Conservation (phyloP, 345 rosid species). For the Reutealis trisperma region DNA sequence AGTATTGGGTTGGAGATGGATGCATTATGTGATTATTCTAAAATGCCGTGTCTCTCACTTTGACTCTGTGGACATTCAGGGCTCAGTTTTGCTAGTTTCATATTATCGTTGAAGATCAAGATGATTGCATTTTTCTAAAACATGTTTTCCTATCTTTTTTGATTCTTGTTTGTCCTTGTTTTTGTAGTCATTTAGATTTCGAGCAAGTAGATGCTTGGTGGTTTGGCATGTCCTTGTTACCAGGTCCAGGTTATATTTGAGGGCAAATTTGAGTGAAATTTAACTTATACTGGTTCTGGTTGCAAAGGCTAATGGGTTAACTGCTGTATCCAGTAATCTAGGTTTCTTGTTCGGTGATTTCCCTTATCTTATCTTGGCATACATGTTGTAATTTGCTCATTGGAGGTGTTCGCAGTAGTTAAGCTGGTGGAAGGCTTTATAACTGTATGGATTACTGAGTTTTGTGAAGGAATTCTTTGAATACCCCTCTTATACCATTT, state of each 20-base stretch:
- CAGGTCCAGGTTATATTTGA: neutral
- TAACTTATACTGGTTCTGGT: neutral
- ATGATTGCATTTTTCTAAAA: neutral
- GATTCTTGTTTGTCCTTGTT: neutral
- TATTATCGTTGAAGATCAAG: neutral
- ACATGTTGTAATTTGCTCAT: neutral
- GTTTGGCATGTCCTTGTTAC: neutral
- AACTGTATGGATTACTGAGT: neutral
- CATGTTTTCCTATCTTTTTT: neutral
- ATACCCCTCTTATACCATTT: no score
- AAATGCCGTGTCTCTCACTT: neutral
- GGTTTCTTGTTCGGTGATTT: neutral
- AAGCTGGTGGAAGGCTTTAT: neutral
- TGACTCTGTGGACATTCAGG: neutral
- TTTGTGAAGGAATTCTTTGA: neutral
- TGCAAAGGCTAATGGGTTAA: neutral
- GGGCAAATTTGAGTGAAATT: neutral
- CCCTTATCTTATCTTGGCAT: neutral
- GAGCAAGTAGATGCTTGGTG: neutral
- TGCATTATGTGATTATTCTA: neutral
- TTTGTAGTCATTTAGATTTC: neutral
- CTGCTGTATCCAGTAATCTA: neutral
- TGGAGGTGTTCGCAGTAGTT: neutral
- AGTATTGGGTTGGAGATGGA: neutral
- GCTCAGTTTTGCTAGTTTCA: neutral